Base-by-base conservation (phyloP, 306 rosid genomes). In the Vigna hirtella region DNA sequence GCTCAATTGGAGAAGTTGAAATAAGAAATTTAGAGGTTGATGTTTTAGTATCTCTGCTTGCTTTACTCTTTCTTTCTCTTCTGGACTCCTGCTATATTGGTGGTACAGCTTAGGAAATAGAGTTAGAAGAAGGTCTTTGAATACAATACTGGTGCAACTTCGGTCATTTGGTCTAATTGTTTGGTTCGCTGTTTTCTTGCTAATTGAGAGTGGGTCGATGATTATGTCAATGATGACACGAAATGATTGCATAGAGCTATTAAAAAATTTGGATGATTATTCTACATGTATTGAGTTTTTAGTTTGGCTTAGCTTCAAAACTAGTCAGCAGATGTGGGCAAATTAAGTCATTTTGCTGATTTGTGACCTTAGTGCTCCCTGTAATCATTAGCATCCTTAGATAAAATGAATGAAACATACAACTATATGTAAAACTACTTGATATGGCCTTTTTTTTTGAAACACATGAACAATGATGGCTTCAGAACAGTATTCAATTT, bases 281-380 rank as follows among this genome's bases (percentile, higher is more conserved):
- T 76, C 34, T 30, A 53, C 56, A 34, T 34, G 34, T 45, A 5
- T 63, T 15, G 24, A 48, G 52, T 62, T 67, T 45, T 45, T 28
- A 51, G 24, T 79, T 67, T 51, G 62, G 66, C 58, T 69, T 62
- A 61, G 47, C 50, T 49, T 78, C 68, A 70, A 62, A 62, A 40
- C 6, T 26, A 45, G 71, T 77, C 50, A 36, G 43, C 74, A 20
- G 32, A 68, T 48, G 26, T 65, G 45, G 17, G 4, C 77, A 50
- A 49, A 34, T 57, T 72, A 55, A 74, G 64, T 18, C 76, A 74
- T 24, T 26, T 45, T 45, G 1, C 51, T 28, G 38, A 58, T 59
- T 56, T 32, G 28, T 49, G 4, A 56, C 61, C 68, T 17, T 36
- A 56, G 30, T 57, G 45, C 7, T 48, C n/a, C 72, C 32, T 78